Evolutionary conservation across 2,329 filamentous ascomycete species (phyloP).

Genomic region (Alternaria atra): DNA sequence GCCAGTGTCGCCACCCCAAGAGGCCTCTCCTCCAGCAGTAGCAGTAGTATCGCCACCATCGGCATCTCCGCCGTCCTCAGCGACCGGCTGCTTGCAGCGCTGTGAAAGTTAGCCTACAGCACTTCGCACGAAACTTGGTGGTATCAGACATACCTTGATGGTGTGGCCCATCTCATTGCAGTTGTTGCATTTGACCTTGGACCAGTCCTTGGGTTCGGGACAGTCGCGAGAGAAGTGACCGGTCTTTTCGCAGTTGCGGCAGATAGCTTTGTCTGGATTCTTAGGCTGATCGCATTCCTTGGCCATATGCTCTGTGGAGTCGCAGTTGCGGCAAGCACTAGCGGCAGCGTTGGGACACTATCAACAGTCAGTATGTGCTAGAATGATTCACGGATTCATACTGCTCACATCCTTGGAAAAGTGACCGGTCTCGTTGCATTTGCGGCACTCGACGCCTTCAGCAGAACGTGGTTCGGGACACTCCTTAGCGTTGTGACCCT

Average conservation of each 20-base stretch:
- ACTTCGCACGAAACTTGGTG: background rate
- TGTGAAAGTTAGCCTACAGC: slow-evolving; percentile 24
- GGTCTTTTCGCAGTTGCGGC: slow-evolving; percentile 71
- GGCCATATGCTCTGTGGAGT: slow-evolving; percentile 47
- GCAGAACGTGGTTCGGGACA: slow-evolving; percentile 58
- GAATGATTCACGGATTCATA: background rate
- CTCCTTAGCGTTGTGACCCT: slow-evolving; percentile 48
- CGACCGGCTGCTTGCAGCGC: slow-evolving; percentile 45
- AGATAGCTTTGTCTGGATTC: slow-evolving; percentile 53
- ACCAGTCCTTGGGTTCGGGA: slow-evolving; percentile 64
- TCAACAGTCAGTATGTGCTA: slow-evolving; percentile 22
- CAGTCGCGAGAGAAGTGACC: slow-evolving; percentile 69
- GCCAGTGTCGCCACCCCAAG: slow-evolving; percentile 20
- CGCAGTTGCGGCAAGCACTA: slow-evolving; percentile 50
- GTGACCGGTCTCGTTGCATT: slow-evolving; percentile 64
- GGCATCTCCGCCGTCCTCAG: slow-evolving; percentile 27
- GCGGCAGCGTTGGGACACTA: slow-evolving; percentile 46
- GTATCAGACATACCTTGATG: slow-evolving; percentile 33
- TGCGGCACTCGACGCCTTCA: slow-evolving; percentile 70
- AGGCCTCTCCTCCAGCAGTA: slow-evolving; percentile 27
- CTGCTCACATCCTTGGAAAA: slow-evolving; percentile 46
- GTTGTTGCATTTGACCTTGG: slow-evolving; percentile 58
- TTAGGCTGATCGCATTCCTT: slow-evolving; percentile 50
- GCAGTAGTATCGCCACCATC: slow-evolving; percentile 16
- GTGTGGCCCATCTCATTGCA: slow-evolving; percentile 54